Evolutionary conservation across 805 yeast species (phyloP), one percentile per base, ranked within the genome.

Genomic region (Teunomyces barrocoloradensis): DNA sequence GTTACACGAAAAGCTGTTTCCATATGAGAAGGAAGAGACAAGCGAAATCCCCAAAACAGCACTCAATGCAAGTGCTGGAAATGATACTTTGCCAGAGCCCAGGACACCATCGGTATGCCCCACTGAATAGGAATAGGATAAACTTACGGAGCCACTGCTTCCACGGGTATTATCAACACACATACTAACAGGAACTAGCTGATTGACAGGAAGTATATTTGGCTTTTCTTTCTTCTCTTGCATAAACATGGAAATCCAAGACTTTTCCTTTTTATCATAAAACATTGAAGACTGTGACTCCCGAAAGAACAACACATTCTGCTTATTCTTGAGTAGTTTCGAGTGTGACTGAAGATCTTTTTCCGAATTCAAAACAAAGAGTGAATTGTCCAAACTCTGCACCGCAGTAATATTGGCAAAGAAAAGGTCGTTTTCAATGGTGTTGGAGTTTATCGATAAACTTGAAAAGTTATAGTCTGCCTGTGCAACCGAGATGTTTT

Each of bases 101-200:
- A 13, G 20, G 5, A 42, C 5, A 13, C 9, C 6, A 21, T 42
- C 37, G 5, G 44, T 32, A 15, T 28, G 29, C 5, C 28, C 18
- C 12, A 42, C 17, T 13, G 18, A 15, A 15, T 21, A 21, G n/a
- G 36, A n/a, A 12, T 42, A 42, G 2, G 32, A 23, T 6, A 28
- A 7, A 12, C 44, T 20, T 6, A 42, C 34, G 3, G 44, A 30
- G 9, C 44, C 38, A 4, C 44, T 35, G 32, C 34, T 42, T 9
- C 44, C 44, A 32, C 13, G 21, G 7, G n/a, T 32, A 42, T 30
- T 42, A 35, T 30, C 34, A 20, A 42, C 15, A 27, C 44, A 42
- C 28, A 30, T 13, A 6, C 37, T 42, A 20, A 32, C 44, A 5
- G 44, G 44, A 7, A 42, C 32, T 18, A 30, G 15, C 9, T 29